Conservation (phyloP, 352 stramenopile species). For the Sclerospora graminicola region DNA sequence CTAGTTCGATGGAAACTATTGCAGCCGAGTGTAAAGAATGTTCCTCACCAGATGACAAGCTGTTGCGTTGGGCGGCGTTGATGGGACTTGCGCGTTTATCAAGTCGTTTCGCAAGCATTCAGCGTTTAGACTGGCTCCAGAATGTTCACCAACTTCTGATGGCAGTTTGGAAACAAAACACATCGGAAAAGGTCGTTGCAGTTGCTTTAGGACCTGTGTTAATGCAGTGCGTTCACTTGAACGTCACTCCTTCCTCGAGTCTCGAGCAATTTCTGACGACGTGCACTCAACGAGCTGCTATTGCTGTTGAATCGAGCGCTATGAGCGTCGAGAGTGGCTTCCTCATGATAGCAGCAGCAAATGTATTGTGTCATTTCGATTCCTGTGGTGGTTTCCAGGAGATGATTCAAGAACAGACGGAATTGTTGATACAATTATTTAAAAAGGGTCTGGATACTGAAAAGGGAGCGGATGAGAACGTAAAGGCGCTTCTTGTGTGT, state of each 20-base stretch:
- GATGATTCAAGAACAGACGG: slow-evolving; percentile 14
- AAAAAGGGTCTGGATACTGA: slow-evolving; percentile 4
- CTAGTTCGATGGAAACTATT: slow-evolving; percentile 1
- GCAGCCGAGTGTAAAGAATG: neutral
- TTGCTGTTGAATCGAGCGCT: neutral
- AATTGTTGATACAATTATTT: slow-evolving; percentile 9
- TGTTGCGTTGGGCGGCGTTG: slow-evolving; percentile 24
- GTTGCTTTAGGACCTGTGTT: slow-evolving; percentile 31
- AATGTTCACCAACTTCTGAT: slow-evolving; percentile 28
- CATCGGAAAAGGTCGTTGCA: slow-evolving; percentile 11
- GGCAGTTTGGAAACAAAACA: slow-evolving; percentile 15
- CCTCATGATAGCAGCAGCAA: slow-evolving; percentile 15
- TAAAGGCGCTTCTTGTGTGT: slow-evolving; percentile 8
- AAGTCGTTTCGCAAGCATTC: slow-evolving; percentile 19
- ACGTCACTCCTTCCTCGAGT: slow-evolving; percentile 13
- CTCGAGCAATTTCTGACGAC: slow-evolving; percentile 23
- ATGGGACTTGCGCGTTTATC: slow-evolving; percentile 25
- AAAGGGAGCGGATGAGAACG: neutral
- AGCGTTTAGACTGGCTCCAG: slow-evolving; percentile 29
- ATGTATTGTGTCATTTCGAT: slow-evolving; percentile 18
- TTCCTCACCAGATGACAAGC: slow-evolving; percentile 1
- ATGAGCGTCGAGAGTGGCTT: slow-evolving; percentile 13
- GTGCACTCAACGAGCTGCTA: slow-evolving; percentile 22
- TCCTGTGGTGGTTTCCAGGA: slow-evolving; percentile 12
- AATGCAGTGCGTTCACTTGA: slow-evolving; percentile 26